Base-by-base conservation (phyloP, 495 filamentous ascomycete species). In the Lindgomyces ingoldianus region DNA sequence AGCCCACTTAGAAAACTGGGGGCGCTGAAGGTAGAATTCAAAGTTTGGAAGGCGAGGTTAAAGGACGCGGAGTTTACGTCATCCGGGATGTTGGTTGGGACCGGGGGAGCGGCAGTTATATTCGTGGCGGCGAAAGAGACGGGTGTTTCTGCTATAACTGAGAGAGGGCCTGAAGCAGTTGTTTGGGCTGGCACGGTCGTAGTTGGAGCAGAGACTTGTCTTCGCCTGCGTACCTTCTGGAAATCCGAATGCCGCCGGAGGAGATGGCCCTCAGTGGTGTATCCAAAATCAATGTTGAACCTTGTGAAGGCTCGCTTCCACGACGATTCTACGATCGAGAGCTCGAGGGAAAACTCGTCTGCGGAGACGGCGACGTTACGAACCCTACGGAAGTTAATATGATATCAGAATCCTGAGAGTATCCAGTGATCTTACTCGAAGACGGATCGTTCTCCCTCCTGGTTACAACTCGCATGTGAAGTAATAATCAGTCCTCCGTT, bases 271-370 rank as follows among this genome's bases (percentile, higher is more conserved):
- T 66, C 60, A 3, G 45, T 60, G 44, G 67, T 70, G 39, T 70
- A 48, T 12, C 67, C 67, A 57, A 70, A 66, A 27, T 61, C 62
- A 18, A 70, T 67, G 11, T 70, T 50, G 44, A 66, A 56, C 2
- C 21, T 48, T 1, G 25, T 18, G 50, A 70, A 70, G 16, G 67
- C 57, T 10, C 55, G 33, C 29, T 67, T 65, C 51, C 50, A 70
- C 19, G 46, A 24, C 3, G 48, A 30, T 39, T 64, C 25, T 19
- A 29, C 39, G n/a, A 65, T 53, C 22, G 52, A 58, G 6, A 70
- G 47, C 26, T 56, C 58, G 14, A 70, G 52, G 10, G 53, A 26
- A 18, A 33, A 50, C 25, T 55, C 63, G 46, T 66, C 67, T 36
- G 57, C 48, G 14, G 52, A 47, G 1, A 49, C 6, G 4, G 24